Conservation (phyloP, 805 yeast species). For the Ogataea ramenticola region DNA sequence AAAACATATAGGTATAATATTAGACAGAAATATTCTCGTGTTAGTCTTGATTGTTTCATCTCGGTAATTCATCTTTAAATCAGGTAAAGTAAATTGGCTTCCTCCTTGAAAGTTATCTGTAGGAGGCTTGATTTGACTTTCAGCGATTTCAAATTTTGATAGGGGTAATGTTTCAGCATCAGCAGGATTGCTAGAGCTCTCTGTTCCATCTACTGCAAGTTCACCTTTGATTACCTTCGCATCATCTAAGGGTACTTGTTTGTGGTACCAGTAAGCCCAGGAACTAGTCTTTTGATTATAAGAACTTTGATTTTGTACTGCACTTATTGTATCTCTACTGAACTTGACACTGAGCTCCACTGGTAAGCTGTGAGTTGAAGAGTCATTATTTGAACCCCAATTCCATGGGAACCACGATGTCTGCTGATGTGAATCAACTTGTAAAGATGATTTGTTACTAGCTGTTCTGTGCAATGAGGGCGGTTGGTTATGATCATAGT, state of each 20-base stretch:
- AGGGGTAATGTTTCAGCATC: constrained; percentile 16
- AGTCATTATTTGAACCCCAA: constrained; percentile 5
- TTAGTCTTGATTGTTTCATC: constrained; percentile 18
- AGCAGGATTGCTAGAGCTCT: constrained; percentile 20
- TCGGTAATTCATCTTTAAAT: constrained; percentile 19
- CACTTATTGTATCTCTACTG: constrained; percentile 15
- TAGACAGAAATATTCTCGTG: constrained; percentile 17
- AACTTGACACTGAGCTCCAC: neutral
- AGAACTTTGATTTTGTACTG: constrained; percentile 15
- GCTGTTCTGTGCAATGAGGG: neutral
- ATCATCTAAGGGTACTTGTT: neutral
- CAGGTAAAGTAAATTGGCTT: constrained; percentile 12
- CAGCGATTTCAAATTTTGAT: constrained; percentile 23
- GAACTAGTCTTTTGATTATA: constrained; percentile 14
- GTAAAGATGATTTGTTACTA: neutral
- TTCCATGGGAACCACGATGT: constrained; percentile 13
- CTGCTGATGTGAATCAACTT: neutral
- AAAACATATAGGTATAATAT: constrained; percentile 10
- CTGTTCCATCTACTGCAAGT: constrained; percentile 23
- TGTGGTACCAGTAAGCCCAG: constrained; percentile 20
- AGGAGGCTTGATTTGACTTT: constrained; percentile 7
- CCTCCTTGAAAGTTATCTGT: neutral
- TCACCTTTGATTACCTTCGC: constrained; percentile 10
- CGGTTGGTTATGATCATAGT: too few relatives aligned
- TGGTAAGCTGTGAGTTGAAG: neutral